Evolutionary conservation across 176 grass and related monocot species (phyloP), one percentile per base, ranked within the genome.

Genomic region (Chrysopogon serrulatus): DNA sequence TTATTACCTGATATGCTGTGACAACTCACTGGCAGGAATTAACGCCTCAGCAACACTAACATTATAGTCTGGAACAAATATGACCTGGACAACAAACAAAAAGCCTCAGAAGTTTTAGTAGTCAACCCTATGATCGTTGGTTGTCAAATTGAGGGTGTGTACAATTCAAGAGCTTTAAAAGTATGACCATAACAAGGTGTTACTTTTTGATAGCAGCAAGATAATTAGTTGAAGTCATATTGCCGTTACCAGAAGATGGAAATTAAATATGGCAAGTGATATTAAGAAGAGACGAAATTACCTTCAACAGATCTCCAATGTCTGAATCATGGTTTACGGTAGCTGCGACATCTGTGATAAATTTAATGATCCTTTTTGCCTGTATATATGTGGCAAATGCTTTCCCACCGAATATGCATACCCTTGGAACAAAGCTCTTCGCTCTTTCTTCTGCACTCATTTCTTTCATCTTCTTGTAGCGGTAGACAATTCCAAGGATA

Each of bases 391-490:
- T 99, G 34, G 96, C 91, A 87, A 99, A 99, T 80, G 96, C 93
- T 96, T 96, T 99, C 47, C 96, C 96, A 60, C 96, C 96, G 86
- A 99, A 99, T 92, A 99, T 94, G 78, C 93, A 99, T 39, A 99
- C 93, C 86, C 93, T 90, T 34, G 96, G 91, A 73, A 91, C 93
- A 90, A 92, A 98, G 37, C 78, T 96, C 18, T 86, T 71, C 72
- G 68, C 34, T 83, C 96, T 96, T 75, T 96, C 74, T 90, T 90
- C 42, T 71, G 74, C 77, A 67, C 87, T 90, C 96, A 96, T 94
- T 89, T 94, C 96, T 92, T 96, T 99, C 93, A 99, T 99, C 80
- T 99, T 96, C 87, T 94, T 99, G 68, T 99, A 99, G 17, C 96
- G 89, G 65, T 99, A 96, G 63, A 99, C 91, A 75, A 99, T 99